Conservation (phyloP, 352 stramenopile species). For the Phytophthora foliorum region DNA sequence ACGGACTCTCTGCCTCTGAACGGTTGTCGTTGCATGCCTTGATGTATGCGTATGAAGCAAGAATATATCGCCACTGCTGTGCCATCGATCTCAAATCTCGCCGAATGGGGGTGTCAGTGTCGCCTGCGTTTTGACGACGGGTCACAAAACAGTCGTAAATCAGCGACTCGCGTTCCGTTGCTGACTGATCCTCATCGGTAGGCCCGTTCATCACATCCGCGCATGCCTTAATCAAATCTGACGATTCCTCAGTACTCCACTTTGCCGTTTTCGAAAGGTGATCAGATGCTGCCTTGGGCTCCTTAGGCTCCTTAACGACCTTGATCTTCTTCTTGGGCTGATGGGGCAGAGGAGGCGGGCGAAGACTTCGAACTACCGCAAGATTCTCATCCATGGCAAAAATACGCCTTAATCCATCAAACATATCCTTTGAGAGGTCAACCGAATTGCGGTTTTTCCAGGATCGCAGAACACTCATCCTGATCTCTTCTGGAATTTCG, state of each 20-base stretch:
- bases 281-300: conserved; percentile 20
- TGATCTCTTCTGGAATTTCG: conserved; percentile 32
- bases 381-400: conserved; percentile 46
- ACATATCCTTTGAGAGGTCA: conserved; percentile 49
- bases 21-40: conserved; percentile 47
- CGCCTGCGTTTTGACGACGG: conserved; percentile 34
- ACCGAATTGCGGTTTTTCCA: conserved; percentile 57
- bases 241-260: conserved; percentile 45
- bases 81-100: conserved; percentile 45
- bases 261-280: conserved; percentile 35
- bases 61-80: conserved; percentile 49
- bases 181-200: conserved; percentile 29
- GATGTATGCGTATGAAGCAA: conserved; percentile 55
- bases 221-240: conserved; percentile 49
- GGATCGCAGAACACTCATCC: conserved; percentile 40
- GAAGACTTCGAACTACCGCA: conserved; percentile 25
- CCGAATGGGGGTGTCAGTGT: conserved; percentile 28
- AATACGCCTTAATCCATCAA: conserved; percentile 41
- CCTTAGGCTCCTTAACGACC: conserved; percentile 1
- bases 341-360: conserved; percentile 18
- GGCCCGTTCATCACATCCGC: conserved; percentile 49
- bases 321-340: conserved; percentile 30
- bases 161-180: conserved; percentile 38
- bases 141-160: conserved; percentile 50
- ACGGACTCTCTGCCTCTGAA: conserved; percentile 31